Base-by-base conservation (phyloP, 495 filamentous ascomycete genomes). In the Xylaria flabelliformis region DNA sequence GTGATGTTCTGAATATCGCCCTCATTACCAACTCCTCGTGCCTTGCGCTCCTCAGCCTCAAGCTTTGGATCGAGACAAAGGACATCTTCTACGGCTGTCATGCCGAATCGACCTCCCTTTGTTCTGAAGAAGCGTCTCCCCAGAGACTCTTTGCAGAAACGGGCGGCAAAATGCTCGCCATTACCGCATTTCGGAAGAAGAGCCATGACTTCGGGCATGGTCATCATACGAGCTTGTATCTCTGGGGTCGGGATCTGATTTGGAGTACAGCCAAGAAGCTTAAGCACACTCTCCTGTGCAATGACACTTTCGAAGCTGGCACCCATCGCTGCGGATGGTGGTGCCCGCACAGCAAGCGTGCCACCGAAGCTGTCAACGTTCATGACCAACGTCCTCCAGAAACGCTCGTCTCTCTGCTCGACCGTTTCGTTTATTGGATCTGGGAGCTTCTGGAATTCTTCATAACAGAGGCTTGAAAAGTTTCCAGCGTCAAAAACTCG, bases 111-210 rank as follows among this genome's bases (percentile, higher is more conserved):
- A 1, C 76, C 76, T 0, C 53, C 65, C 19, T 6, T 53, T 2
- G 76, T 78, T 3, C 74, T 44, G 46, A 74, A 78, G 61, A 78
- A 74, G 8, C 76, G 70, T 15, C 76, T 67, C 7, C 76, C 76
- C 1, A 51, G 42, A 13, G 76, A 58, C 15, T 69, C 13, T 13
- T 24, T 12, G 15, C 1, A 69, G 56, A 42, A 74, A 29, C 29
- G 12, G 26, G 24, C 6, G 29, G 55, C 70, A 34, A 59, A 76
- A 2, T 72, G 50, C 63, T 21, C 46, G 19, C 64, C 70, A 0
- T 36, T 39, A 1, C 72, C 76, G 72, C 69, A 73, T 2, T 69
- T 72, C 29, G 59, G 72, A 15, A 73, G 51, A 1, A 76, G 58
- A 19, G 72, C 66, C 67, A 34, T 50, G 0, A 78, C 62, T 53